Percentiles rank a stretch among this genome's conserved stretches.
phyloP scores from a whole-genome alignment of 352 stramenopile genomes.

The Phytopythium cucurbitacearum region DNA sequence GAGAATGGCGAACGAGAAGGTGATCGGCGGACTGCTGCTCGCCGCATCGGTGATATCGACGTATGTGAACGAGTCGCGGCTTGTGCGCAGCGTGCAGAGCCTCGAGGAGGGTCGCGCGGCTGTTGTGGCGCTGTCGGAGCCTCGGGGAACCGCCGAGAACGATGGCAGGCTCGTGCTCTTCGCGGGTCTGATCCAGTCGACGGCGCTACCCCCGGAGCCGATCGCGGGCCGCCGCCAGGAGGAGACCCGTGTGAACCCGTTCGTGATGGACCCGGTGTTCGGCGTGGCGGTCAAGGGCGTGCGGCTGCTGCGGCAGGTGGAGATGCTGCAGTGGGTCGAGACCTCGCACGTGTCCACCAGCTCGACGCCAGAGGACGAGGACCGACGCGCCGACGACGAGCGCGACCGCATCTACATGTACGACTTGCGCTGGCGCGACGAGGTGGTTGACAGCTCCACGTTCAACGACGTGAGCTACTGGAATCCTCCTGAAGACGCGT shows the following conservation, averaged over 20 bases:
- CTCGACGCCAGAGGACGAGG: slow-evolving; percentile 37
- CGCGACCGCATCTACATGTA: slow-evolving; percentile 72
- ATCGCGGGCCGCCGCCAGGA: slow-evolving; percentile 7
- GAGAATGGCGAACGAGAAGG: slow-evolving; percentile 29
- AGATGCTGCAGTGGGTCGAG: slow-evolving; percentile 85
- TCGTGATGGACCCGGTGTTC: slow-evolving; percentile 58
- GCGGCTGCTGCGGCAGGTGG: slow-evolving; percentile 51
- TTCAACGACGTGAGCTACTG: slow-evolving; percentile 63
- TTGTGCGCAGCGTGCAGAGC: slow-evolving; percentile 42
- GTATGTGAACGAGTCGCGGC: slow-evolving; percentile 41
- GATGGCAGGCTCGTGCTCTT: slow-evolving; percentile 38
- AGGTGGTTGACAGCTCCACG: slow-evolving; percentile 41
- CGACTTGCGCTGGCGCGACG: slow-evolving; percentile 50
- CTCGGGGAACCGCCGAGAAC: slow-evolving; percentile 12
- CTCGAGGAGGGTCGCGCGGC: slow-evolving; percentile 43
- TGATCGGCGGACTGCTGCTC: slow-evolving; percentile 45
- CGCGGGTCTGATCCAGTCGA: slow-evolving; percentile 48
- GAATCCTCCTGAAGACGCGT: slow-evolving; percentile 60
- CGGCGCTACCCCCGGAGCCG: slow-evolving; percentile 4
- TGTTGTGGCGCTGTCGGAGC: slow-evolving; percentile 21
- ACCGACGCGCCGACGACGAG: slow-evolving; percentile 38
- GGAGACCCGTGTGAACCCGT: slow-evolving; percentile 31
- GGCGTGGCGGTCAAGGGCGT: slow-evolving; percentile 64
- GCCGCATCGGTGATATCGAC: slow-evolving; percentile 47
- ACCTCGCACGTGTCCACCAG: slow-evolving; percentile 54